A percentile compares a stretch with the other conserved stretches of the same genome.
phyloP scores from a whole-genome alignment of 2,329 filamentous ascomycete species.

The Trichoderma harzianum region DNA sequence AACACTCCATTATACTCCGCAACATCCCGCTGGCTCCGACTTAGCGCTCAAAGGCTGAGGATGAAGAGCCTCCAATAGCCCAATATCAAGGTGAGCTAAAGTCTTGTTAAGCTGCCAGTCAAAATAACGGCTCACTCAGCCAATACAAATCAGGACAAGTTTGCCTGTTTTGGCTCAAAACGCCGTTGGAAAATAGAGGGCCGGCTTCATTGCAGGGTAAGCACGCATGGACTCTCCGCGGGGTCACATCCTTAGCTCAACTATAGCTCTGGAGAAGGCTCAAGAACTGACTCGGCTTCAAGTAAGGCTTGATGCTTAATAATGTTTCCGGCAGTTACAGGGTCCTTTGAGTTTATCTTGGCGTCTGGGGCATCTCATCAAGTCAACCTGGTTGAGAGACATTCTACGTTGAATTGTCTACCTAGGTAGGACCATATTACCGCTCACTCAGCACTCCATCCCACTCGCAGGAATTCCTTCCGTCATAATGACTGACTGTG shows the following conservation, averaged over 20 bases:
- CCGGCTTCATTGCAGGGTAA: background rate
- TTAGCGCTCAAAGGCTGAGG: background rate
- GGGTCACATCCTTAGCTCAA: background rate
- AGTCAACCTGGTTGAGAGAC: background rate
- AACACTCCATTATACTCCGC: background rate
- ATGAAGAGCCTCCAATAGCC: background rate
- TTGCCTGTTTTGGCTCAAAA: background rate
- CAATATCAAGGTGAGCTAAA: background rate
- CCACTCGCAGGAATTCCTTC: background rate
- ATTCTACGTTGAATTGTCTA: background rate
- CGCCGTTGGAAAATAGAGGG: background rate
- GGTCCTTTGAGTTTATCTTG: background rate
- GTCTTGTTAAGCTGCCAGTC: background rate
- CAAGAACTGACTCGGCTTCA: background rate
- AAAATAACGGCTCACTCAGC: background rate
- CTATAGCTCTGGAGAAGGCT: background rate
- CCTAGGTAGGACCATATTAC: background rate
- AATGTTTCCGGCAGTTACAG: background rate
- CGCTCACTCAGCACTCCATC: background rate
- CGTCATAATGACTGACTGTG: background rate
- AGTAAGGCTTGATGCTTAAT: background rate
- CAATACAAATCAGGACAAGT: background rate
- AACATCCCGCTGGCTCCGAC: conserved; percentile 1
- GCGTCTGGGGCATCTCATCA: background rate
- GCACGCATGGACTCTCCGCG: background rate